phyloP scores from a whole-genome alignment of 2,329 filamentous ascomycete genomes.

The Daldinia eschscholtzii region DNA sequence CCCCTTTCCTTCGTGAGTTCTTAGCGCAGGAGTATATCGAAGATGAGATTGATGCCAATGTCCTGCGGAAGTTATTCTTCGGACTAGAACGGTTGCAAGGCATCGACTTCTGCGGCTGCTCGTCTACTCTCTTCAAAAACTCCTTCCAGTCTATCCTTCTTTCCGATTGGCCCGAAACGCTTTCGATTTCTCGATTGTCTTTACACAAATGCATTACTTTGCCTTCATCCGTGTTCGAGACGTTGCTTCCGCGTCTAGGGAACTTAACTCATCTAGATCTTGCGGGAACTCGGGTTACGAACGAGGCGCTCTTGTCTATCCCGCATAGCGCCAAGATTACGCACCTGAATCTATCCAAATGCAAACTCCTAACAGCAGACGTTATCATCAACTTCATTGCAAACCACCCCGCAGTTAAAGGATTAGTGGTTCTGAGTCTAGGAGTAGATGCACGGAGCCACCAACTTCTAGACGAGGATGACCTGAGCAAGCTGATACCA shows the following conservation, averaged over 20 bases:
- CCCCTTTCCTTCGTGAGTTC: slow-evolving; percentile 81
- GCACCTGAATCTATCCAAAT: slow-evolving; percentile 83
- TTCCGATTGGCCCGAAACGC: slow-evolving; percentile 64
- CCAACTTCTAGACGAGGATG: slow-evolving; percentile 74
- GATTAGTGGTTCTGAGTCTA: slow-evolving; percentile 79
- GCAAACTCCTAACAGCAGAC: slow-evolving; percentile 74
- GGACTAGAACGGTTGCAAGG: slow-evolving; percentile 74
- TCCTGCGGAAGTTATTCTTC: slow-evolving; percentile 78
- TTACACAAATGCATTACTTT: slow-evolving; percentile 84
- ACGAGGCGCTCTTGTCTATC: slow-evolving; percentile 76
- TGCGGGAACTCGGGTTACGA: slow-evolving; percentile 81
- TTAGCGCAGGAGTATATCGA: slow-evolving; percentile 85
- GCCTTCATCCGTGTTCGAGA: slow-evolving; percentile 74
- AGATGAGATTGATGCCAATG: slow-evolving; percentile 76
- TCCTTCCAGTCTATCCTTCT: slow-evolving; percentile 70
- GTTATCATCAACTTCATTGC: slow-evolving; percentile 78
- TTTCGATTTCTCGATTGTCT: slow-evolving; percentile 76
- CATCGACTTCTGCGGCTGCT: slow-evolving; percentile 83
- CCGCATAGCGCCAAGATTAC: slow-evolving; percentile 78
- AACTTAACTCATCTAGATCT: slow-evolving; percentile 82
- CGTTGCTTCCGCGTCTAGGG: slow-evolving; percentile 76
- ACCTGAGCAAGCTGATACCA: slow-evolving; percentile 75
- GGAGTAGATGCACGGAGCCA: slow-evolving; percentile 79
- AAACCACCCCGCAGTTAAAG: slow-evolving; percentile 75
- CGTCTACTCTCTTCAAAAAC: slow-evolving; percentile 74